phyloP scores from a whole-genome alignment of 345 rosid genomes.

The Pugionium dolabratum region DNA sequence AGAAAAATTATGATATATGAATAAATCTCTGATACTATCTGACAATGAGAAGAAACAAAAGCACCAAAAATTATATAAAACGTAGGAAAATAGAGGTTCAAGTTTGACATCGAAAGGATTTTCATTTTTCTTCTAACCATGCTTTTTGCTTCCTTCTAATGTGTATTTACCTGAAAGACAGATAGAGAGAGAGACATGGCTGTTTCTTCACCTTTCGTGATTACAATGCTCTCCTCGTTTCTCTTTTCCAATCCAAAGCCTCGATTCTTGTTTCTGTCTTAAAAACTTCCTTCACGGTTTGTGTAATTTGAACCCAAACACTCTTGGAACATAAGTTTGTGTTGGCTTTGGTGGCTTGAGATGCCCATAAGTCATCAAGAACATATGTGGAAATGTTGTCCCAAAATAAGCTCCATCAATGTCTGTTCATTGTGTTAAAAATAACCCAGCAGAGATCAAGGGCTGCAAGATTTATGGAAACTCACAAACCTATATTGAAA shows the following conservation, averaged over 20 bases:
- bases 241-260: conserved; percentile 29
- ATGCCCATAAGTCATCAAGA: conserved; percentile 83
- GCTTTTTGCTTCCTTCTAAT: conserved; percentile 25
- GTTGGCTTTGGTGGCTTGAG: conserved; percentile 79
- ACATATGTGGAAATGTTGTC: conserved; percentile 86
- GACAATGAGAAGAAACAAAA: not conserved
- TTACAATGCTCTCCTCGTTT: conserved; percentile 36
- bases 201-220: conserved; percentile 28
- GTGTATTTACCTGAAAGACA: conserved; percentile 23
- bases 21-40: not conserved
- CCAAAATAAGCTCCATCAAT: conserved; percentile 97
- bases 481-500: not conserved
- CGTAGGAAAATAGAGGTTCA: conserved; percentile 23
- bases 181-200: conserved; percentile 16
- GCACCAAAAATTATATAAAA: not conserved
- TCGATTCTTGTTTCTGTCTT: not conserved
- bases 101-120: conserved; percentile 18
- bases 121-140: conserved; percentile 4
- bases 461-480: conserved; percentile 13
- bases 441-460: conserved; percentile 16
- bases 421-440: conserved; percentile 63
- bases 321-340: conserved; percentile 88
- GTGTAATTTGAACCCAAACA: conserved; percentile 91
- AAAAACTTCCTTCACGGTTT: conserved; percentile 44
- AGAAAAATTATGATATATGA: not conserved